phyloP scores from a whole-genome alignment of 441 rosid species.

The Erodium moschatum region DNA sequence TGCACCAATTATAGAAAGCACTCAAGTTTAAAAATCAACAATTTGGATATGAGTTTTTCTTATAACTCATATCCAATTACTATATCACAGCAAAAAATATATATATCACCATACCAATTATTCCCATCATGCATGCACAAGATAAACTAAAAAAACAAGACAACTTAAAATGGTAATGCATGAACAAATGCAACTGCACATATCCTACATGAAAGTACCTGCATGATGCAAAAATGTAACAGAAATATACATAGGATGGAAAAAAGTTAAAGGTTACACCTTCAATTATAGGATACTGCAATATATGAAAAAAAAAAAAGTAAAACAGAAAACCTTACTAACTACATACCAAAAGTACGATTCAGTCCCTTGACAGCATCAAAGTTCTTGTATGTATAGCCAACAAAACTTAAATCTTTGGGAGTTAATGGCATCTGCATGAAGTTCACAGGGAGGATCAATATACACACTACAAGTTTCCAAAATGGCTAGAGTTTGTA shows the following conservation, averaged over 20 bases:
- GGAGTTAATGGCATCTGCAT: conserved; percentile 71
- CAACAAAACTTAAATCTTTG: conserved; percentile 91
- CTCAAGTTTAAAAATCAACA: not conserved
- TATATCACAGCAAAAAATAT: not conserved
- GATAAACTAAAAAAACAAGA: not conserved
- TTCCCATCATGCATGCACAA: not conserved
- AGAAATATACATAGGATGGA: too few relatives aligned
- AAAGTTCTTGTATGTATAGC: conserved; percentile 94
- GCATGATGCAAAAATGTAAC: conserved; percentile 2
- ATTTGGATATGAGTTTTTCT: too few relatives aligned
- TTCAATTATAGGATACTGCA: not conserved
- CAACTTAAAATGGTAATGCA: not conserved
- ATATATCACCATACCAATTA: not conserved
- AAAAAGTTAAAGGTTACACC: not conserved
- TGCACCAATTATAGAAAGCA: not conserved
- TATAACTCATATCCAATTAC: not conserved
- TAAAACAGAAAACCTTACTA: conserved; percentile 1
- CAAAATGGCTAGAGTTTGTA: not conserved
- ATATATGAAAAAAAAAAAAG: too few relatives aligned
- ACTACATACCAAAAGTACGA: conserved; percentile 52
- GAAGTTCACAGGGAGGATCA: conserved; percentile 16
- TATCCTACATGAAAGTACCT: not conserved
- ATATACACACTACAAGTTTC: not conserved
- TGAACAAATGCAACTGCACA: not conserved
- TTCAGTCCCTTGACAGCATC: conserved; percentile 80